Evolutionary conservation across 768 basidiomycete species (phyloP), one percentile per base, ranked within the genome.

Genomic region (Naematelia aurantialba): DNA sequence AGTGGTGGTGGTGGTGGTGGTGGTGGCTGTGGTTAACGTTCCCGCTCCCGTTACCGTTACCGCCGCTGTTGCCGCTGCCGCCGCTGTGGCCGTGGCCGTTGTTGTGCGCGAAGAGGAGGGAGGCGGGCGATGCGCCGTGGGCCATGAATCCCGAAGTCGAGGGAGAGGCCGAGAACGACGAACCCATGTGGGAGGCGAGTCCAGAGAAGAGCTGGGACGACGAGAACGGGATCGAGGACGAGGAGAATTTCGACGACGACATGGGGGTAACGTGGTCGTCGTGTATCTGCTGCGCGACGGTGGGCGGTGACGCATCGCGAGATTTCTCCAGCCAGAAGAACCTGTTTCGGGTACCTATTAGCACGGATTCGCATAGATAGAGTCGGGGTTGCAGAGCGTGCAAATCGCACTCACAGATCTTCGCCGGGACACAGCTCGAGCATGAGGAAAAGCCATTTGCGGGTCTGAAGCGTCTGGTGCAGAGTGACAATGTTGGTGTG

Each of bases 321-420:
- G 89, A 86, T 81, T 96, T 91, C 81, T 97, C 93, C 51, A 99
- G 83, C 82, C 97, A 99, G 80, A 92, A 99, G 78, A 92, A 99
- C 10, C 72, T 74, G 27, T 24, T n/a, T n/a, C n/a, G n/a, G n/a
- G n/a, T n/a, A n/a, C n/a, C n/a, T n/a, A n/a, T n/a, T n/a, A n/a
- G n/a, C n/a, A n/a, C n/a, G n/a, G n/a, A n/a, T n/a, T n/a, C n/a
- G n/a, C n/a, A n/a, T n/a, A n/a, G n/a, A n/a, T n/a, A n/a, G 29
- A 14, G 26, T 58, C 49, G 59, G 57, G 31, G 10, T 3, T 29
- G 5, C 3, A 4, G n/a, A 3, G 49, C 21, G n/a, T 22, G 49
- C 21, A 46, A 5, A 26, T 13, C 50, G 17, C 17, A 67, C 69
- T 64, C 30, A 74, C 65, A 98, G 81, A 78, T 99, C 94, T 78